phyloP scores from a whole-genome alignment of 2,329 filamentous ascomycete genomes.

The Neofusicoccum parvum region DNA sequence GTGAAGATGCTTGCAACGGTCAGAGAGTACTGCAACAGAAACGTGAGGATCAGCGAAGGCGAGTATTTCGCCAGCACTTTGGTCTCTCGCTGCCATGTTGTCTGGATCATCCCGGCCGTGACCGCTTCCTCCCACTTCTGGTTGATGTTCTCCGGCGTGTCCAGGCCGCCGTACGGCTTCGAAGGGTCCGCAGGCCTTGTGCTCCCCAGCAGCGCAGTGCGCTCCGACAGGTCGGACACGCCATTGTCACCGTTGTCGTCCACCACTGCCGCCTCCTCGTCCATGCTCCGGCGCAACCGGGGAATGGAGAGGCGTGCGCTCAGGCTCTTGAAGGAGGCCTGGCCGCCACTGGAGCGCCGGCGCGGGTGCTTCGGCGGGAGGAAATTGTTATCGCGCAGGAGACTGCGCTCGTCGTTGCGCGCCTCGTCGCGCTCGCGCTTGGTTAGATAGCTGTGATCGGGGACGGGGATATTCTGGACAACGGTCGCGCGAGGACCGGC shows the following conservation, averaged over 20 bases:
- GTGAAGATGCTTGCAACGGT: slow-evolving; percentile 53
- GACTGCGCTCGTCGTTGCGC: slow-evolving; percentile 58
- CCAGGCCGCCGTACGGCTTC: slow-evolving; percentile 49
- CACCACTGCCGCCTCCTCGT: slow-evolving; percentile 32
- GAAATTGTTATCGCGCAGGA: slow-evolving; percentile 62
- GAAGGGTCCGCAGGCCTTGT: slow-evolving; percentile 34
- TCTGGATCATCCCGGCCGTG: slow-evolving; percentile 76
- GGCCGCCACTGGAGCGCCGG: slow-evolving; percentile 33
- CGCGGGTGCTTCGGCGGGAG: slow-evolving; percentile 56
- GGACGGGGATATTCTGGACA: slow-evolving; percentile 61
- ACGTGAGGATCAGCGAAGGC: slow-evolving; percentile 49
- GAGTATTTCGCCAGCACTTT: slow-evolving; percentile 69
- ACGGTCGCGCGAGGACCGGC: slow-evolving; percentile 72
- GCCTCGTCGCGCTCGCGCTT: slow-evolving; percentile 57
- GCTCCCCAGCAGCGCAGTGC: slow-evolving; percentile 49
- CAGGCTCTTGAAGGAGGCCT: slow-evolving; percentile 28
- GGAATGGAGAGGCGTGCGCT: slow-evolving; percentile 34
- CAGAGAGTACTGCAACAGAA: slow-evolving; percentile 52
- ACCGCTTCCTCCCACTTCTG: slow-evolving; percentile 68
- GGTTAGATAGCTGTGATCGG: slow-evolving; percentile 50
- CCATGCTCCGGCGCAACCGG: slow-evolving; percentile 33
- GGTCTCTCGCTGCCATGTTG: slow-evolving; percentile 87
- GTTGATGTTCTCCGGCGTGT: slow-evolving; percentile 53
- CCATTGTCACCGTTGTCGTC: slow-evolving; percentile 19
- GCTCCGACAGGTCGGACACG: slow-evolving; percentile 41